Evolutionary conservation across 129 eudicot genomes (phyloP).

Genomic region (Ambrosia trifida): DNA sequence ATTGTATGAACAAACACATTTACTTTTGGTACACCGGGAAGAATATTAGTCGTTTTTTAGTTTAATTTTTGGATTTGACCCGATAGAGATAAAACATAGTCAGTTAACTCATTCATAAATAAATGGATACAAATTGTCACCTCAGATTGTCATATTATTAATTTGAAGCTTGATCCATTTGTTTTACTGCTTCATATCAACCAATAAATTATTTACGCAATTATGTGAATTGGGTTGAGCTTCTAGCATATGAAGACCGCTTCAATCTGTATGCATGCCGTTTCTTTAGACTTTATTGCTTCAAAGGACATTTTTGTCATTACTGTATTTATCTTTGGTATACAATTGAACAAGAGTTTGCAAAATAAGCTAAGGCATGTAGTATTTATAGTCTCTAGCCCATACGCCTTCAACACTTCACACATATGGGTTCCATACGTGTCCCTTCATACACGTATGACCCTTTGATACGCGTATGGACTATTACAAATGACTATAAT

Average conservation of each 20-base stretch:
- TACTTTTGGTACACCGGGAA: constrained; percentile 88
- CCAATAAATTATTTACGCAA: constrained; percentile 86
- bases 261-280: constrained; percentile 64
- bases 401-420: no score
- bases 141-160: background rate
- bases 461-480: no score
- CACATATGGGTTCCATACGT: no score
- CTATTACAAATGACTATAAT: no score
- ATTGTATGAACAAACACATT: constrained; percentile 80
- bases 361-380: no score
- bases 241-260: constrained; percentile 88
- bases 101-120: background rate
- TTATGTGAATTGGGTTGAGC: constrained; percentile 89
- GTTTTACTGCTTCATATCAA: constrained; percentile 80
- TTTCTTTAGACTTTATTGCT: background rate
- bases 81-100: background rate
- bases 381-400: no score
- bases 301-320: background rate
- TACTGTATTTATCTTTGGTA: constrained; percentile 26
- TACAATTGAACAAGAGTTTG: no score
- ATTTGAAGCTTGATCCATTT: background rate
- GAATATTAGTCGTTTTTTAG: constrained; percentile 81
- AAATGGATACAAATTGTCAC: background rate
- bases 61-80: constrained; percentile 27
- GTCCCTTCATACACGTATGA: no score